Percentiles rank a stretch among this genome's conserved stretches.
Conservation (phyloP, 1,139 yeast species). For the Yamadazyma diospyri region DNA sequence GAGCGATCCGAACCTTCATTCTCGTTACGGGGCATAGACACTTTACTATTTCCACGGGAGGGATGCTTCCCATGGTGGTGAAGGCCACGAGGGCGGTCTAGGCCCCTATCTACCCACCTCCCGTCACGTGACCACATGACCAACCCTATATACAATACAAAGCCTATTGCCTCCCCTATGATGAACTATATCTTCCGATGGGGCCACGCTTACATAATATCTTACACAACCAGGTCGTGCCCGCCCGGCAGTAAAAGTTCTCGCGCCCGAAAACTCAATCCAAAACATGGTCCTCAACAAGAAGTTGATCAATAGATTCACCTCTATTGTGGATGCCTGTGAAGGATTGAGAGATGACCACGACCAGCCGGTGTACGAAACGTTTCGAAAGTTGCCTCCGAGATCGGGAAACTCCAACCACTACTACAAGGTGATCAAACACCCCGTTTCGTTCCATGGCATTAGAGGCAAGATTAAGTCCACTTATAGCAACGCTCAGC, state of each 20-base stretch:
- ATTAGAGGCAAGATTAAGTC: slow-evolving; percentile 44
- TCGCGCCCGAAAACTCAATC: slow-evolving; percentile 12
- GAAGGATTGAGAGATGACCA: slow-evolving; percentile 45
- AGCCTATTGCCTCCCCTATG: too few relatives aligned
- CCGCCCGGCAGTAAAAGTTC: too few relatives aligned
- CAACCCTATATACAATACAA: too few relatives aligned
- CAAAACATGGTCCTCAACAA: slow-evolving; percentile 18
- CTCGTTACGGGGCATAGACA: slow-evolving; percentile 51
- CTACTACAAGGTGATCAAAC: slow-evolving; percentile 41
- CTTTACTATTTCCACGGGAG: slow-evolving; percentile 53
- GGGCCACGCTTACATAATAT: too few relatives aligned
- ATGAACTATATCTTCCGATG: too few relatives aligned
- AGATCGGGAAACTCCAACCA: slow-evolving; percentile 39
- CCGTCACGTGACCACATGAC: too few relatives aligned
- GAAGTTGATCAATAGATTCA: slow-evolving; percentile 39
- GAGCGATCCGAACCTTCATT: slow-evolving; percentile 52
- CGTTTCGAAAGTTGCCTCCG: slow-evolving; percentile 53
- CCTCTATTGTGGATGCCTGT: slow-evolving; percentile 38
- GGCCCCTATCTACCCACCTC: too few relatives aligned
- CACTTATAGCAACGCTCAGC: slow-evolving; percentile 58
- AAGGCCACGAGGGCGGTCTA: slow-evolving; percentile 35
- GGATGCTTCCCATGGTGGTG: slow-evolving; percentile 59
- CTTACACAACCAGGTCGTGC: too few relatives aligned
- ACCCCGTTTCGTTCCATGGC: slow-evolving; percentile 43
- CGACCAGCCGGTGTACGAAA: slow-evolving; percentile 36